A percentile compares a stretch with the other conserved stretches of the same genome.
These are phyloP conservation scores for Arthrinium phaeospermum DNA, from an alignment of 2,329 filamentous ascomycete genomes.

Conservation along the genomic window DNA sequence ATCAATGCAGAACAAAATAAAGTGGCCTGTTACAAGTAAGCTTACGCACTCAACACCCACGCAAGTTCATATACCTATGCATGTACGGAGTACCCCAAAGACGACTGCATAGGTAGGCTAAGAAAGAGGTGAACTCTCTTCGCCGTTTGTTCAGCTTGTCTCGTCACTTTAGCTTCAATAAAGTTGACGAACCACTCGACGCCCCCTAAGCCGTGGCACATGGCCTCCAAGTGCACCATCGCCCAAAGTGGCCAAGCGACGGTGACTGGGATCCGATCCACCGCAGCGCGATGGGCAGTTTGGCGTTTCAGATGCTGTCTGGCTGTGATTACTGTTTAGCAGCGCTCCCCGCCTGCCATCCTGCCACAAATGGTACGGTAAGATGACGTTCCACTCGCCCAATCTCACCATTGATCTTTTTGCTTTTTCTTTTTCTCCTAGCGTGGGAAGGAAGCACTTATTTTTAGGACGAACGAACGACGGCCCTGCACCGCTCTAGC, in stretches of 20 bases:
- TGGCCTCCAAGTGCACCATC: not conserved
- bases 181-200: not conserved
- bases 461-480: not conserved
- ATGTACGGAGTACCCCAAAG: not conserved
- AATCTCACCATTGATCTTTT: not conserved
- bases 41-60: not conserved
- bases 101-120: too few relatives aligned
- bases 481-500: slow-evolving; percentile 16
- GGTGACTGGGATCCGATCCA: not conserved
- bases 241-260: not conserved
- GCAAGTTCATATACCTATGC: not conserved
- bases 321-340: slow-evolving; percentile 2
- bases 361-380: not conserved
- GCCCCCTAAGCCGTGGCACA: not conserved
- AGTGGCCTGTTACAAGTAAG: not conserved
- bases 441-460: not conserved
- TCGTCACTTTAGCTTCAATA: not conserved
- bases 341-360: not conserved
- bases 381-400: slow-evolving; percentile 9
- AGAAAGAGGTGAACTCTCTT: not conserved
- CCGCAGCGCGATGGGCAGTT: not conserved
- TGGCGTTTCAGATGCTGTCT: slow-evolving; percentile 1
- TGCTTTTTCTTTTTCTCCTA: not conserved
- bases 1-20: not conserved
- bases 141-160: not conserved